Evolutionary conservation across 2,329 filamentous ascomycete species (phyloP).

Genomic region (Alternaria atra): DNA sequence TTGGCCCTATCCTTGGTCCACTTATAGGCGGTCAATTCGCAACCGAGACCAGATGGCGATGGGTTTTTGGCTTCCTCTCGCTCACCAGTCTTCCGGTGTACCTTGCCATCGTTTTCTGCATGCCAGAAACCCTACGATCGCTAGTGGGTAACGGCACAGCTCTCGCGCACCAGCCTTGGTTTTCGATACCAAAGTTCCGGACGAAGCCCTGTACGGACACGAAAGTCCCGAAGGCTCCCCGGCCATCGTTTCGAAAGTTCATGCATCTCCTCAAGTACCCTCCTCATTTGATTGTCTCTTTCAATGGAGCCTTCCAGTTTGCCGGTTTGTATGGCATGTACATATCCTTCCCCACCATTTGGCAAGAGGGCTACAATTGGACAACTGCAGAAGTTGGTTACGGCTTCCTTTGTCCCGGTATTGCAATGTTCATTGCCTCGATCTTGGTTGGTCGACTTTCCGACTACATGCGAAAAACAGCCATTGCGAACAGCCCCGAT

Average conservation of each 20-base stretch:
- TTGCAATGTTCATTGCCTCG: slow-evolving; percentile 49
- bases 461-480: slow-evolving; percentile 48
- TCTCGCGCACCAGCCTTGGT: slow-evolving; percentile 35
- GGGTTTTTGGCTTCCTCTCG: slow-evolving; percentile 56
- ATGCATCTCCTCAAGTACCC: slow-evolving; percentile 38
- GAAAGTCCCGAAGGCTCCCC: slow-evolving; percentile 33
- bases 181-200: slow-evolving; percentile 37
- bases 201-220: slow-evolving; percentile 29
- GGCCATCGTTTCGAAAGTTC: slow-evolving; percentile 34
- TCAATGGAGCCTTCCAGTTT: slow-evolving; percentile 41
- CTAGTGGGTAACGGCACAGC: slow-evolving; percentile 56
- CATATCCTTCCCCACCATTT: slow-evolving; percentile 35
- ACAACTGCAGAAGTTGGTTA: slow-evolving; percentile 47
- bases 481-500: slow-evolving; percentile 30
- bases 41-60: slow-evolving; percentile 51
- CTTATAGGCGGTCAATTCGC: slow-evolving; percentile 55
- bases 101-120: slow-evolving; percentile 48
- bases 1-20: slow-evolving; percentile 57
- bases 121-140: slow-evolving; percentile 58
- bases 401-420: slow-evolving; percentile 49
- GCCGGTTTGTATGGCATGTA: slow-evolving; percentile 41
- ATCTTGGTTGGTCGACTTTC: slow-evolving; percentile 52
- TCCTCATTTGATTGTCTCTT: slow-evolving; percentile 42
- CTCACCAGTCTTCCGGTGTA: slow-evolving; percentile 37
- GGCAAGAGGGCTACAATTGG: slow-evolving; percentile 46